Conservation (phyloP, 2,329 filamentous ascomycete genomes). For the Claviceps cyperi region DNA sequence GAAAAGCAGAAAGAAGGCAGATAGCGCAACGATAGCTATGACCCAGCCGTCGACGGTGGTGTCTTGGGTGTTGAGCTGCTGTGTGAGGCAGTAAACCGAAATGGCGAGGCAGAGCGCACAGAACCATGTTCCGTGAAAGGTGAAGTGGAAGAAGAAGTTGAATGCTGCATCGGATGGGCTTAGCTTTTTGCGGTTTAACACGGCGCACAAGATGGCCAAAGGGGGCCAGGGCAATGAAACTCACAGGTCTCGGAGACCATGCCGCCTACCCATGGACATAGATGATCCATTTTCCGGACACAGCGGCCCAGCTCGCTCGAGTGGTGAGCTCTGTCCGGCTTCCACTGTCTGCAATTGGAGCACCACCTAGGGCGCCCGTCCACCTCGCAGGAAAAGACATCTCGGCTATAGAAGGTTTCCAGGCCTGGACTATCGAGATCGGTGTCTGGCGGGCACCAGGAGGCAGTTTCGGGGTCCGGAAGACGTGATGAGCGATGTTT, state of each 20-base stretch:
- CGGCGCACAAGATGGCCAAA: too few relatives aligned
- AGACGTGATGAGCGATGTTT: slow-evolving; percentile 4
- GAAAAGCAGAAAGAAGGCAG: slow-evolving; percentile 68
- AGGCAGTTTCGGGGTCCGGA: slow-evolving; percentile 15
- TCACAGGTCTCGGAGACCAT: slow-evolving; percentile 68
- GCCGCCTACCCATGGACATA: slow-evolving; percentile 93
- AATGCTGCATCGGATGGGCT: slow-evolving; percentile 35
- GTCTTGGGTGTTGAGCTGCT: slow-evolving; percentile 29
- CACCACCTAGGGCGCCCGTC: slow-evolving; percentile 85
- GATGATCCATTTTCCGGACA: slow-evolving; percentile 85
- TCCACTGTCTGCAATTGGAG: slow-evolving; percentile 70
- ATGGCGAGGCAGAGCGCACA: slow-evolving; percentile 50
- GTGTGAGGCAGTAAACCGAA: slow-evolving; percentile 47
- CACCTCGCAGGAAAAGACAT: slow-evolving; percentile 69
- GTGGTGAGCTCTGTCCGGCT: slow-evolving; percentile 77
- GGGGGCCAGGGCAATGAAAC: slow-evolving; percentile 11
- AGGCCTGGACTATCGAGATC: slow-evolving; percentile 50
- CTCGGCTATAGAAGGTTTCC: slow-evolving; percentile 65
- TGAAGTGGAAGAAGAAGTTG: slow-evolving; percentile 89
- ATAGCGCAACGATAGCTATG: slow-evolving; percentile 51
- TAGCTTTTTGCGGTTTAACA: too few relatives aligned
- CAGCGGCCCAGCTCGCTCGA: slow-evolving; percentile 71
- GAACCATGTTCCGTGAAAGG: slow-evolving; percentile 55
- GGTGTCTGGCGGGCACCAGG: slow-evolving; percentile 25
- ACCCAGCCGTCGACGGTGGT: slow-evolving; percentile 40